Base-by-base conservation (phyloP, 106 monocot species). In the Triglochin maritima region DNA sequence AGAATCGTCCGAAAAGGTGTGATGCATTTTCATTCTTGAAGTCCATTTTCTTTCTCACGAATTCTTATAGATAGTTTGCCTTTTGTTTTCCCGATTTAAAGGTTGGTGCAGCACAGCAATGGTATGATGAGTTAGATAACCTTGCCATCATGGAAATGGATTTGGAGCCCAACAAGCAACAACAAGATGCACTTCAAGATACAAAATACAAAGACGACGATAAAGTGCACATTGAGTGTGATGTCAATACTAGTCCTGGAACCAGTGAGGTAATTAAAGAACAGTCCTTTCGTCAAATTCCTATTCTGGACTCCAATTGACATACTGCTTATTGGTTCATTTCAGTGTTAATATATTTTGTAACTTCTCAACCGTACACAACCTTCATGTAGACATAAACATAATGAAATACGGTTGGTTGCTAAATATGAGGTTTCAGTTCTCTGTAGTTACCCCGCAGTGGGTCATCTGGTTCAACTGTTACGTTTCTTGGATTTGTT, bases 71-170 rank as follows among this genome's bases (percentile, higher is more conserved):
- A 63, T 53, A 47, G 58, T 69, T 53, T 62, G 56, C 56, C 54
- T 8, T 73, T 41, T 66, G n/a, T 47, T 63, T n/a, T n/a, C n/a
- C 63, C 48, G 45, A 48, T 46, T 66, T 57, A 43, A 71, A 95
- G 95, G 87, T 95, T 60, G 83, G 95, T 52, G 79, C 87, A 59
- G 87, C 95, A 49, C 95, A 95, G 43, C 82, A 90, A 64, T 95
- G 90, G 90, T 95, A 80, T 46, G 87, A 95, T 75, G 90, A 90
- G 71, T 71, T 90, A 69, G 89, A 94, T 79, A 89, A 89, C 57
- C 89, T 93, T 69, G 89, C 85, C 17, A 89, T 86, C 57, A 62
- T 83, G 29, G 62, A 69, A 44, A 5, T 73, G 9, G 54, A 29
- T 15, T 29, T 62, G n/a, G 86, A 77, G 44, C 45, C 70, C 9